A percentile compares a stretch with the other conserved stretches of the same genome.
phyloP scores from a whole-genome alignment of 2,329 filamentous ascomycete species.

The Aspergillus awamori region DNA sequence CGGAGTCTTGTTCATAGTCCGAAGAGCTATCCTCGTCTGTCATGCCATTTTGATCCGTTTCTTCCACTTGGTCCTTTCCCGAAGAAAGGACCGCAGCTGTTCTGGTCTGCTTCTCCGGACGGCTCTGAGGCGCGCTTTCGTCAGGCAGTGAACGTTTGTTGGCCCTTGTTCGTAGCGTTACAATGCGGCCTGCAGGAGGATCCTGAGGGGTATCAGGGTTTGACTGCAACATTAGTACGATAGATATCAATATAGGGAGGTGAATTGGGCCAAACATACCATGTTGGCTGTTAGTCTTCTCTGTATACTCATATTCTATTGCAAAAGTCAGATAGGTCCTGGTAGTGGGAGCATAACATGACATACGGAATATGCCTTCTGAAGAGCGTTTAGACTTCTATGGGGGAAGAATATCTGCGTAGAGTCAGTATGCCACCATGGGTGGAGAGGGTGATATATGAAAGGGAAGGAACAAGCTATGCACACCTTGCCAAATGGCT shows the following conservation, averaged over 20 bases:
- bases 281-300: background rate
- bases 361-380: background rate
- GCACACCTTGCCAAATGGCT: background rate
- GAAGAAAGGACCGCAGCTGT: background rate
- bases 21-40: background rate
- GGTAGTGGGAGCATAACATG: no score
- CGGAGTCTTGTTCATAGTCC: background rate
- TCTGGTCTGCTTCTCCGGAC: background rate
- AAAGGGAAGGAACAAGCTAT: background rate
- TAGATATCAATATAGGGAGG: background rate
- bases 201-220: no score
- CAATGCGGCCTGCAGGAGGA: no score
- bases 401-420: background rate
- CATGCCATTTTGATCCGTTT: background rate
- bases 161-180: no score
- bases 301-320: background rate
- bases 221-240: background rate
- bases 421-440: background rate
- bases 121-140: background rate
- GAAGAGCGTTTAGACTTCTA: background rate
- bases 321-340: background rate
- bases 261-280: background rate
- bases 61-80: background rate
- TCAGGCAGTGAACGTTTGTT: background rate
- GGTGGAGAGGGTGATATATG: no score